Evolutionary conservation across 2,329 filamentous ascomycete genomes (phyloP).

Genomic region (Xylaria sp.): DNA sequence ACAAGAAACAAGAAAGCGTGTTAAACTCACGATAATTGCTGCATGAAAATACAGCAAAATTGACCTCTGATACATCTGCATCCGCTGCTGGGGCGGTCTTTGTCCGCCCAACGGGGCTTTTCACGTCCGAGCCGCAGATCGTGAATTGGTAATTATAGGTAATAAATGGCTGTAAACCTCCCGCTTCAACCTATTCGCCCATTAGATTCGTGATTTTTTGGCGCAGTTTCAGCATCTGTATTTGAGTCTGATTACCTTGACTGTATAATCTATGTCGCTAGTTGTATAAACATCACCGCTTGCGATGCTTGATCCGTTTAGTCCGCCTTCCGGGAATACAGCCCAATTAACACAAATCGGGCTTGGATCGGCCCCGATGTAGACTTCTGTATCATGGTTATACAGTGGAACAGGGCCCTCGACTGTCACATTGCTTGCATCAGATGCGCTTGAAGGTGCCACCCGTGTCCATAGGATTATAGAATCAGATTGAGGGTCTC

Average conservation of each 20-base stretch:
- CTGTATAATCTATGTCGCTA: constrained; percentile 76
- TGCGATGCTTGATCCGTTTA: constrained; percentile 48
- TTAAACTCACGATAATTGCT: constrained; percentile 41
- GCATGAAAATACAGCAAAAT: constrained; percentile 44
- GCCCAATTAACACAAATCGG: constrained; percentile 73
- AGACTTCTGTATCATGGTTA: constrained; percentile 54
- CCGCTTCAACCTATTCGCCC: constrained; percentile 58
- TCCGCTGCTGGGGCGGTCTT: constrained; percentile 43
- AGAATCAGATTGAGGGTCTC: constrained; percentile 59
- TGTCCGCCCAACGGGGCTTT: constrained; percentile 42
- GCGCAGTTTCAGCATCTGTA: background rate
- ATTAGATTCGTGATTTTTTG: background rate
- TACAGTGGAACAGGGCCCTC: constrained; percentile 51
- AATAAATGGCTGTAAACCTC: constrained; percentile 41
- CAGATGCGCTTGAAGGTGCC: constrained; percentile 52
- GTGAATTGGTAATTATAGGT: constrained; percentile 44
- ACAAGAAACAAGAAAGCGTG: background rate
- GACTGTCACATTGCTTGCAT: constrained; percentile 52
- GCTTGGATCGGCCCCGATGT: constrained; percentile 48
- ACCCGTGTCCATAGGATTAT: constrained; percentile 62
- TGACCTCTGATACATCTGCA: constrained; percentile 39
- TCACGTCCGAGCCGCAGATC: constrained; percentile 41
- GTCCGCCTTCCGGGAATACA: constrained; percentile 53
- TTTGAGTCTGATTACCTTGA: constrained; percentile 61
- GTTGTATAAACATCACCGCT: constrained; percentile 70